These are phyloP conservation scores for Acer yangbiense DNA, from an alignment of 345 rosid species.

Conservation along the genomic window DNA sequence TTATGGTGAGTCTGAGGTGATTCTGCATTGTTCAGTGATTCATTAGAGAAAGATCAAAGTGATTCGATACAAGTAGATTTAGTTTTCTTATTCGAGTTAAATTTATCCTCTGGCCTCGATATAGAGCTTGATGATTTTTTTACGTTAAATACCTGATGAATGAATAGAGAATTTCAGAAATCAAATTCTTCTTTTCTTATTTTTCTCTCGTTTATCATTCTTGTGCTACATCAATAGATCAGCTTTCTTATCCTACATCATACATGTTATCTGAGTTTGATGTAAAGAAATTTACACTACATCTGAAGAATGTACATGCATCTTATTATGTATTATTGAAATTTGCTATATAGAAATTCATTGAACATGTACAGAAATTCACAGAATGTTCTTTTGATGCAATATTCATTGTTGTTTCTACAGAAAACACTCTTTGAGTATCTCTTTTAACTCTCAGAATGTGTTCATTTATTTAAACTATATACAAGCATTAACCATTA, in stretches of 20 bases:
- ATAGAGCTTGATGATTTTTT: neutral
- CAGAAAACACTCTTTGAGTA: neutral
- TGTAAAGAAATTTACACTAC: no score
- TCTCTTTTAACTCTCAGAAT: neutral
- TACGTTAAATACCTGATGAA: no score
- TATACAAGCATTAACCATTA: neutral
- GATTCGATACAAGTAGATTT: neutral
- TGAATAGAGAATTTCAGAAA: neutral
- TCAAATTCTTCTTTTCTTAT: no score
- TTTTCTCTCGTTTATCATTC: neutral
- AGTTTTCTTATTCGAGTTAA: neutral
- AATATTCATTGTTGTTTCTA: neutral
- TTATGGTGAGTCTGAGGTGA: neutral
- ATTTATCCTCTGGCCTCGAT: neutral
- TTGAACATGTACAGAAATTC: neutral
- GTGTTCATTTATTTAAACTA: neutral
- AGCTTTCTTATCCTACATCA: neutral
- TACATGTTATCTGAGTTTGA: neutral
- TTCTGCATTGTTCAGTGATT: neutral
- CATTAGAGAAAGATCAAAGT: neutral
- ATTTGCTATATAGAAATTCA: neutral
- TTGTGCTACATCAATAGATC: no score
- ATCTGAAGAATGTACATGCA: neutral
- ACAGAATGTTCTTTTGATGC: neutral
- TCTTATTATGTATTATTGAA: neutral